Percentiles rank a stretch among this genome's conserved stretches.
These are phyloP conservation scores for Trichoderma sp. DNA, from an alignment of 2,329 filamentous ascomycete species.

Conservation along the genomic window DNA sequence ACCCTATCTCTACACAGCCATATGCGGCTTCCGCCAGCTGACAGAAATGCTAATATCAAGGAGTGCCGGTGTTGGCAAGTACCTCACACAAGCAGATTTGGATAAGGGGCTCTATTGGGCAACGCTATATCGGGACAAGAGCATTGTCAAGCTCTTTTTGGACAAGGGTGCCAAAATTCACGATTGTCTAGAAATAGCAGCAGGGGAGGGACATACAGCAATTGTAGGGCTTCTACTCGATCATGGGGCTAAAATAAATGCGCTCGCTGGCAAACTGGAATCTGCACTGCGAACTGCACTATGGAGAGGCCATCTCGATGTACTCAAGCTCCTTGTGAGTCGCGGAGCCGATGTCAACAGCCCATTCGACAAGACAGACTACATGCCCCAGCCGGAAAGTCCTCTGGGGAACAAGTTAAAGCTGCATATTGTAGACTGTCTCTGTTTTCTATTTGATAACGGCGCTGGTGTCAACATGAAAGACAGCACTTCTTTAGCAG, in stretches of 20 bases:
- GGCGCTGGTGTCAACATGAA: neutral
- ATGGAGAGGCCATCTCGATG: neutral
- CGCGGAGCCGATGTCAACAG: neutral
- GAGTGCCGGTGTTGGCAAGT: neutral
- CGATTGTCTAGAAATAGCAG: neutral
- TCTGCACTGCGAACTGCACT: neutral
- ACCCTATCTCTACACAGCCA: neutral
- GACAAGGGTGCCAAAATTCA: conserved; percentile 6
- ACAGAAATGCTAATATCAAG: neutral
- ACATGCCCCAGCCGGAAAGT: neutral
- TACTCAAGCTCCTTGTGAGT: neutral
- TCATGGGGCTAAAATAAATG: neutral
- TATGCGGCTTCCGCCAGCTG: neutral
- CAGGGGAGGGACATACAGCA: neutral
- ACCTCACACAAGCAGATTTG: neutral
- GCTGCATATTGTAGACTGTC: neutral
- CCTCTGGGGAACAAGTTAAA: neutral
- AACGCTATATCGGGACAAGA: neutral
- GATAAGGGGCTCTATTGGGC: neutral
- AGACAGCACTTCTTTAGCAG: neutral
- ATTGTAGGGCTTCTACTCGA: neutral
- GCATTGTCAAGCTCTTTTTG: neutral
- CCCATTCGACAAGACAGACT: neutral
- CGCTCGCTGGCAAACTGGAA: neutral
- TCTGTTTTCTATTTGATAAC: neutral